Percentiles rank a stretch among this genome's conserved stretches.
phyloP scores from a whole-genome alignment of 2,329 filamentous ascomycete species.

The Stemphylium lycopersici region DNA sequence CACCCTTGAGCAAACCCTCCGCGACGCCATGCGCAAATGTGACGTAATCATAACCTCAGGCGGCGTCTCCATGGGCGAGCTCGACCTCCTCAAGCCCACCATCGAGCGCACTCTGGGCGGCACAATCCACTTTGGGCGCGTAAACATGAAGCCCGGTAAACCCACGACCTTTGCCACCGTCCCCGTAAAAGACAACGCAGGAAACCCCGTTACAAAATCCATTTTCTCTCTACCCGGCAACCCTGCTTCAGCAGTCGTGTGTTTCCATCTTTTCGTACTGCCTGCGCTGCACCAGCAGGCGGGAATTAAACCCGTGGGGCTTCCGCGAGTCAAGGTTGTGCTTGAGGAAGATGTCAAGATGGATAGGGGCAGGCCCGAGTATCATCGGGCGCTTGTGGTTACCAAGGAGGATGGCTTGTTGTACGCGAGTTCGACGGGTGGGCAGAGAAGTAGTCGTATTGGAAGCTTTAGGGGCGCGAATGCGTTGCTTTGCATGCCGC shows the following conservation, averaged over 20 bases:
- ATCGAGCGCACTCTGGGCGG: constrained; percentile 89
- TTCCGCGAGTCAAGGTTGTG: constrained; percentile 74
- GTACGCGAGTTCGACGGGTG: constrained; percentile 80
- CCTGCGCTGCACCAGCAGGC: constrained; percentile 80
- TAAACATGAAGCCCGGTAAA: constrained; percentile 98
- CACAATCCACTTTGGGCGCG: constrained; percentile 93
- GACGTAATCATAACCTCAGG: constrained; percentile 91
- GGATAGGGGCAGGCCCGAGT: constrained; percentile 81
- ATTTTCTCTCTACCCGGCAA: constrained; percentile 95
- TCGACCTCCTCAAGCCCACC: constrained; percentile 94
- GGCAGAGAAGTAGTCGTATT: constrained; percentile 87
- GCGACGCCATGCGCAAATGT: constrained; percentile 72
- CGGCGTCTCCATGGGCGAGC: constrained; percentile 96
- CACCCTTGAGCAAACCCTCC: constrained; percentile 76
- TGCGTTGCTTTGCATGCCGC: constrained; percentile 77
- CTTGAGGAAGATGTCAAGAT: constrained; percentile 75
- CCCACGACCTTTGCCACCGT: constrained; percentile 96
- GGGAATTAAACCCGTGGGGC: constrained; percentile 70
- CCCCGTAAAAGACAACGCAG: constrained; percentile 63
- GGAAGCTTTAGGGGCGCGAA: constrained; percentile 90
- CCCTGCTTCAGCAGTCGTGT: constrained; percentile 89
- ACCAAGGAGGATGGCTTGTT: constrained; percentile 69
- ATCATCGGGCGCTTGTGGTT: constrained; percentile 81
- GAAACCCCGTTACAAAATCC: constrained; percentile 65
- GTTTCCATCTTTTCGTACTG: constrained; percentile 91